phyloP scores from a whole-genome alignment of 257 asterid species.

The Scutellaria galericulata region DNA sequence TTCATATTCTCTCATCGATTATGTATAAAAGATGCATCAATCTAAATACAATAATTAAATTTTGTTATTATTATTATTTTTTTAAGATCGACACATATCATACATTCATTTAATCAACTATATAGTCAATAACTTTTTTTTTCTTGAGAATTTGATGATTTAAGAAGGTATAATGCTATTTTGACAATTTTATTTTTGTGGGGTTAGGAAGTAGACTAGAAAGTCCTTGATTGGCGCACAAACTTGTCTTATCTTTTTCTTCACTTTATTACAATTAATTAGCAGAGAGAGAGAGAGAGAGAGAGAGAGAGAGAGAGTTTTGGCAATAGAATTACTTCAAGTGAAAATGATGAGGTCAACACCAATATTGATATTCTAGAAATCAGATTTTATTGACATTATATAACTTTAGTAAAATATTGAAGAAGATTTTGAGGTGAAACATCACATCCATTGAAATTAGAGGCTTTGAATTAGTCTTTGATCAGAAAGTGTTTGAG shows the following conservation, averaged over 20 bases:
- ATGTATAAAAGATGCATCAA: too few species aligned
- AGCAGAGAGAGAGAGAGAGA: background rate
- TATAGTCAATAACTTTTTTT: too few species aligned
- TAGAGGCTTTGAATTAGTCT: slow-evolving; percentile 30
- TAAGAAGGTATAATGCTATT: background rate
- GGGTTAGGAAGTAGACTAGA: background rate
- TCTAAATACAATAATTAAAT: too few species aligned
- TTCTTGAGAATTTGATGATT: too few species aligned
- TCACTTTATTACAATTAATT: background rate
- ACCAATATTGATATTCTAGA: slow-evolving; percentile 5
- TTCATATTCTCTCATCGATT: too few species aligned
- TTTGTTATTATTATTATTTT: too few species aligned
- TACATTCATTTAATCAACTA: too few species aligned
- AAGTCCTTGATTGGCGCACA: slow-evolving; percentile 25
- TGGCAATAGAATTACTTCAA: background rate
- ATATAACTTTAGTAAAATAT: background rate
- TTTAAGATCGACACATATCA: too few species aligned
- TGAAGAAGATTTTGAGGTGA: slow-evolving; percentile 26
- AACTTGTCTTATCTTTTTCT: background rate
- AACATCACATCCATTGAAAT: slow-evolving; percentile 36
- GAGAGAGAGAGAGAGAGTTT: background rate
- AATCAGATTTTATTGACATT: background rate
- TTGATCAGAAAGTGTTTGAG: background rate
- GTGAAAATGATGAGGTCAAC: background rate
- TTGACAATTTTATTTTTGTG: background rate